A percentile compares a stretch with the other conserved stretches of the same genome.
These are phyloP conservation scores for Juncus effusus DNA, from an alignment of 176 grass and related monocot genomes.

Conservation along the genomic window DNA sequence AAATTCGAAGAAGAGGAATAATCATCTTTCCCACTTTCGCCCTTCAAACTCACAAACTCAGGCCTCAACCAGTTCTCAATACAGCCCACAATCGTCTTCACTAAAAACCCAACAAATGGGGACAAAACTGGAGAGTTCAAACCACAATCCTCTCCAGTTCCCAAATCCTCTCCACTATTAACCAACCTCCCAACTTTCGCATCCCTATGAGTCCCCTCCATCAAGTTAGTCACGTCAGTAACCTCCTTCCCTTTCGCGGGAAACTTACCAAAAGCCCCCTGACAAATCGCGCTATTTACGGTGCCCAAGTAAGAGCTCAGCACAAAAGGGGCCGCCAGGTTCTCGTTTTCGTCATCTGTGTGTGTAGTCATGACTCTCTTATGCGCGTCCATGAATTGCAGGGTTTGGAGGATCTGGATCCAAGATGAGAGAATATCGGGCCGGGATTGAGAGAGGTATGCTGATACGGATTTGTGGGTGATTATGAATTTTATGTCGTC, in stretches of 20 bases:
- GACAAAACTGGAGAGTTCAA: constrained; percentile 20
- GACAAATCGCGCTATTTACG: constrained; percentile 72
- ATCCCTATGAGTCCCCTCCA: constrained; percentile 60
- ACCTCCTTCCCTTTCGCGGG: constrained; percentile 54
- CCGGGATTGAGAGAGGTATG: constrained; percentile 66
- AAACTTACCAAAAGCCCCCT: constrained; percentile 58
- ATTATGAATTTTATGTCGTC: constrained; percentile 79
- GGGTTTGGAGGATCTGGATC: constrained; percentile 73
- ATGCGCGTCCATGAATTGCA: constrained; percentile 91
- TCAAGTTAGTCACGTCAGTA: constrained; percentile 56
- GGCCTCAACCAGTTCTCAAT: constrained; percentile 78
- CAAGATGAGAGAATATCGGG: constrained; percentile 79
- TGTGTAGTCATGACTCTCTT: constrained; percentile 75
- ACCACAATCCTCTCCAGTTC: constrained; percentile 3
- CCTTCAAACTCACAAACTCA: constrained; percentile 35
- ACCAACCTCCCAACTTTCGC: constrained; percentile 92
- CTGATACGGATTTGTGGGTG: constrained; percentile 71
- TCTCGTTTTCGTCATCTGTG: constrained; percentile 88
- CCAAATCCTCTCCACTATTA: constrained; percentile 32
- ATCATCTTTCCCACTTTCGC: constrained; percentile 4
- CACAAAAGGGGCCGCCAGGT: constrained; percentile 62
- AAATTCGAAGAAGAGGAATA: constrained; percentile 13
- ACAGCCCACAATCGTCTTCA: constrained; percentile 75
- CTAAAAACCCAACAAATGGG: constrained; percentile 59
- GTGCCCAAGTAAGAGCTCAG: constrained; percentile 67